These are phyloP conservation scores for Termitomyces sp. DNA, from an alignment of 1,284 basidiomycete genomes.

Conservation along the genomic window DNA sequence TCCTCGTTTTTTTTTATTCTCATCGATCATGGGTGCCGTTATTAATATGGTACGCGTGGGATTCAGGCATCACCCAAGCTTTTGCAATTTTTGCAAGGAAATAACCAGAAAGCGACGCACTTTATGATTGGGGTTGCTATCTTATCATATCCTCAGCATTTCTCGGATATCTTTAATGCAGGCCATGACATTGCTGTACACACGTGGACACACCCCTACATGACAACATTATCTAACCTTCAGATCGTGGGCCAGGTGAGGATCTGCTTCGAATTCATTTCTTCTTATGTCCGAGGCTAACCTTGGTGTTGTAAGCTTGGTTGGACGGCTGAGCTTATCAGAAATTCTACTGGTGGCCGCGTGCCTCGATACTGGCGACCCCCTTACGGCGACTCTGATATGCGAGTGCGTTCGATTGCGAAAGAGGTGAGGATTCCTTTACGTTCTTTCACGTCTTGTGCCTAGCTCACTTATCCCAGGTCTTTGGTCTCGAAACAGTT, in stretches of 20 bases:
- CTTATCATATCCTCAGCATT: slow-evolving; percentile 47
- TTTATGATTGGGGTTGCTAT: slow-evolving; percentile 82
- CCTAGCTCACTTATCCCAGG: slow-evolving; percentile 22
- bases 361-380: slow-evolving; percentile 74
- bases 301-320: slow-evolving; percentile 46
- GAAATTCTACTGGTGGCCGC: slow-evolving; percentile 73
- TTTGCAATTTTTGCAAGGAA: slow-evolving; percentile 49
- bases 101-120: slow-evolving; percentile 67
- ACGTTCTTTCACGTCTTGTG: neutral
- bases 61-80: slow-evolving; percentile 30
- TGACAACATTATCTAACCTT: slow-evolving; percentile 71
- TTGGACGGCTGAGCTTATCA: slow-evolving; percentile 79
- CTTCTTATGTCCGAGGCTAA: slow-evolving; percentile 2
- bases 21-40: neutral
- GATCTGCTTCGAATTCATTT: neutral
- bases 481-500: slow-evolving; percentile 66
- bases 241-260: slow-evolving; percentile 62
- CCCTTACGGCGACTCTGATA: slow-evolving; percentile 74
- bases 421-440: slow-evolving; percentile 35
- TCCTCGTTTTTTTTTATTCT: neutral
- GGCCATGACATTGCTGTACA: slow-evolving; percentile 71
- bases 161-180: slow-evolving; percentile 48
- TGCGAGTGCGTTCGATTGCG: slow-evolving; percentile 70
- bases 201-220: slow-evolving; percentile 78
- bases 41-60: neutral